These are phyloP conservation scores for Agrostemma githago DNA, from an alignment of 148 eudicot species.

Conservation along the genomic window DNA sequence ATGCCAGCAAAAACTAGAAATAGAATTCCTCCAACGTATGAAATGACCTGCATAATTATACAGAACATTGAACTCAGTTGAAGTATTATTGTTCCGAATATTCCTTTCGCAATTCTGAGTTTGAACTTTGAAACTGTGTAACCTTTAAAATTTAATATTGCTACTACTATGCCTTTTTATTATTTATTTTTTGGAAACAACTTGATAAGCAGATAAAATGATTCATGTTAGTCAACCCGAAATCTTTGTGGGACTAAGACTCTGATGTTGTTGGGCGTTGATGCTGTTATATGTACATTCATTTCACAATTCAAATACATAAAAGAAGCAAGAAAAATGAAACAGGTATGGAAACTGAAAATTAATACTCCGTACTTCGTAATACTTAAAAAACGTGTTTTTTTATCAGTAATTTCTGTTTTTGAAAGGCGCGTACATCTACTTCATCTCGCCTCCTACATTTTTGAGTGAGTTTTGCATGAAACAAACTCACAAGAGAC, in stretches of 20 bases:
- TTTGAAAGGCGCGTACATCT: neutral
- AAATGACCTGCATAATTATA: slow-evolving; percentile 49
- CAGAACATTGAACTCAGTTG: neutral
- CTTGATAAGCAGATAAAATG: too few species aligned
- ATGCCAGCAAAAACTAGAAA: slow-evolving; percentile 81
- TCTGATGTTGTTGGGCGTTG: too few species aligned
- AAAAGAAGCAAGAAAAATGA: neutral
- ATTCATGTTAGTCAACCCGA: too few species aligned
- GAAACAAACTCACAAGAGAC: neutral
- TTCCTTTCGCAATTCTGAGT: neutral
- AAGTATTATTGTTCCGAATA: neutral
- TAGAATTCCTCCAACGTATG: slow-evolving; percentile 81
- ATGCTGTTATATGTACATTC: neutral
- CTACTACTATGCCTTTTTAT: too few species aligned
- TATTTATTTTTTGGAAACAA: too few species aligned
- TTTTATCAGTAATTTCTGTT: neutral
- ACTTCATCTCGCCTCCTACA: neutral
- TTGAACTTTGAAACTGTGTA: too few species aligned
- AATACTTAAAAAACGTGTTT: neutral
- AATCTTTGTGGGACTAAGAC: too few species aligned
- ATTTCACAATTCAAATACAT: neutral
- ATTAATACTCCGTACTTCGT: too few species aligned
- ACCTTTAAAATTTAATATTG: too few species aligned
- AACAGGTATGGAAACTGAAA: neutral
- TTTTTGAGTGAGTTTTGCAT: neutral